Evolutionary conservation across 148 eudicot genomes (phyloP).

Genomic region (Pouteria glomerata): DNA sequence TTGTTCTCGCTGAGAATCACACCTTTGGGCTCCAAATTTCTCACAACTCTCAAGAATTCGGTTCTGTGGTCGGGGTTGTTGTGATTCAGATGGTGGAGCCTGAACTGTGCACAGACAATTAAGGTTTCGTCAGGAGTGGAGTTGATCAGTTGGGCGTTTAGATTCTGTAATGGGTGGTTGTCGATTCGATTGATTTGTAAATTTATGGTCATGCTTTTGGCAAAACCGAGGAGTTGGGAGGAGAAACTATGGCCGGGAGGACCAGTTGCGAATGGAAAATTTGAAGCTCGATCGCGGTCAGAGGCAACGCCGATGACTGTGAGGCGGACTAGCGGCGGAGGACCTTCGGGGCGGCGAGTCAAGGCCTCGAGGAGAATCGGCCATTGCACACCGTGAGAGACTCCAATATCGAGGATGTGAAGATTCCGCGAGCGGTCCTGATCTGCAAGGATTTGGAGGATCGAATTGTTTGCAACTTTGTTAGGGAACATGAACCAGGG

Average conservation of each 20-base stretch:
- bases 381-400: slow-evolving; percentile 57
- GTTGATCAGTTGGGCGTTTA: slow-evolving; percentile 29
- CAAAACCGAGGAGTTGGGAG: slow-evolving; percentile 29
- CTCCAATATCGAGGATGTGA: slow-evolving; percentile 52
- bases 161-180: slow-evolving; percentile 24
- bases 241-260: slow-evolving; percentile 32
- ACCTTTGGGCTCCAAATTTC: slow-evolving; percentile 32
- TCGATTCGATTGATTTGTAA: slow-evolving; percentile 41
- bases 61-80: slow-evolving; percentile 32
- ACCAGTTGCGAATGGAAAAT: slow-evolving; percentile 32
- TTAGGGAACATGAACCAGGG: slow-evolving; percentile 53
- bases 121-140: slow-evolving; percentile 38
- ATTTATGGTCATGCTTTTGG: slow-evolving; percentile 34
- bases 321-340: slow-evolving; percentile 48
- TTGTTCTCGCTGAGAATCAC: slow-evolving; percentile 45
- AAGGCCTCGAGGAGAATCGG: slow-evolving; percentile 44
- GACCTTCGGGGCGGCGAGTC: slow-evolving; percentile 38
- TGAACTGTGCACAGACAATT: slow-evolving; percentile 41
- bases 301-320: slow-evolving; percentile 26
- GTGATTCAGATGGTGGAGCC: slow-evolving; percentile 41
- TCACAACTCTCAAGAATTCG: slow-evolving; percentile 31
- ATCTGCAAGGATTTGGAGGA: slow-evolving; percentile 35
- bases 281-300: slow-evolving; percentile 11
- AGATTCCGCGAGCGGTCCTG: slow-evolving; percentile 20
- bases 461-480: slow-evolving; percentile 44